Base-by-base conservation (phyloP, 2,329 filamentous ascomycete species). In the Ophiocordyceps camponoti-floridani region DNA sequence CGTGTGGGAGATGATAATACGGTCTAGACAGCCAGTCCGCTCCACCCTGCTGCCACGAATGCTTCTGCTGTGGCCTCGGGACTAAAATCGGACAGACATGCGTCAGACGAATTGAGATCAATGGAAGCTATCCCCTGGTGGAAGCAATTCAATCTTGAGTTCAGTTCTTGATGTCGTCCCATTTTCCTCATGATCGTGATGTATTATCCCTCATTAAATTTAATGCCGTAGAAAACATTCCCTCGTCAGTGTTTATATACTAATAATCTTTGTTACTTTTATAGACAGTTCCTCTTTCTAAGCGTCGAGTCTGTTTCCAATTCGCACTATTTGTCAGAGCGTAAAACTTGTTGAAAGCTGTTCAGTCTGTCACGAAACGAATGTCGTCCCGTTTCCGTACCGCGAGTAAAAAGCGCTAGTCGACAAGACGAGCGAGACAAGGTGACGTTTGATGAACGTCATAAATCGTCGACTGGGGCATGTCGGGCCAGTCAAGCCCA, bases 11-110 rank as follows among this genome's bases (percentile, higher is more conserved):
- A 77, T 71, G 77, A 67, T 54, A 69, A 76, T 60, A 68, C 60
- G 73, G 74, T 72, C 73, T 77, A 77, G 74, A 78, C 74, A 77
- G 72, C 74, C 74, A 58, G 72, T 75, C 73, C 69, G 64, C 68
- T 78, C 74, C 74, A 77, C 74, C 74, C 74, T 74, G 73, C 63
- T 70, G 65, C 63, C 67, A 72, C 69, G 64, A 67, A 71, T 48
- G 51, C 23, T 47, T 47, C 33, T 44, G 61, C 66, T 76, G 70
- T 70, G 71, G 62, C 62, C 67, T 65, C 68, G 66, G 74, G 74
- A 78, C 74, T 78, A 77, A 69, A 69, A 68, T 65, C 67, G 70
- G 73, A 72, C 72, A 70, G 56, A 78, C 70, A 76, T 50, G 9
- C 8, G 8, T 14, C 13, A n/a, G 13, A 37, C 33, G 33, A 6